Percentiles rank a stretch among this genome's conserved stretches.
Evolutionary conservation across 2,329 filamentous ascomycete species (phyloP).

Genomic region (Botrytis squamosa): DNA sequence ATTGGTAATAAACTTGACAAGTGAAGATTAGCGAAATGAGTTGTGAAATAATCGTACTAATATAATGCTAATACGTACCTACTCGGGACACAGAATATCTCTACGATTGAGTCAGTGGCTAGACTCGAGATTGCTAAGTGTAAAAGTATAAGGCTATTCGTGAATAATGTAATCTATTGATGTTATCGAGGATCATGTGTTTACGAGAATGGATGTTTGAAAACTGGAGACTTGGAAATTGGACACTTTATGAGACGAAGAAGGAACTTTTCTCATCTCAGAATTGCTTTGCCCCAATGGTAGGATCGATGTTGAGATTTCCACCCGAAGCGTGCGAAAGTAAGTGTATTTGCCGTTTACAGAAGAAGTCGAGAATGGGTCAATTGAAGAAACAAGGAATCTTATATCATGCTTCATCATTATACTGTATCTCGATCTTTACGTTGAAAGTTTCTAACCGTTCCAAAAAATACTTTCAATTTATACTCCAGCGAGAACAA

Average conservation of each 20-base stretch:
- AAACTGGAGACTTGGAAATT: too few relatives aligned
- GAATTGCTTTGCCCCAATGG: rapidly evolving
- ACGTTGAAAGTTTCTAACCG: rapidly evolving
- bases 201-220: not conserved
- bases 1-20: not conserved
- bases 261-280: not conserved
- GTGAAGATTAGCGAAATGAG: not conserved
- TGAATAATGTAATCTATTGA: not conserved
- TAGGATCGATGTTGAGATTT: not conserved
- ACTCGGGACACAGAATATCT: not conserved
- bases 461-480: not conserved
- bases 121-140: too few relatives aligned
- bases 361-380: not conserved
- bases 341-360: too few relatives aligned
- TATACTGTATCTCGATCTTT: rapidly evolving
- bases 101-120: not conserved
- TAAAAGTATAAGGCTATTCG: not conserved
- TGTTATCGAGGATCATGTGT: not conserved
- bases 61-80: not conserved
- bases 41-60: not conserved
- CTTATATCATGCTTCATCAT: not conserved
- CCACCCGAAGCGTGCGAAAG: not conserved
- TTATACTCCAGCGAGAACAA: rapidly evolving
- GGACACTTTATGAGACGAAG: too few relatives aligned
- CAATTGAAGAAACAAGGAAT: not conserved